Evolutionary conservation across 768 basidiomycete genomes (phyloP).

Genomic region (Tylopilus rubrobrunneus): DNA sequence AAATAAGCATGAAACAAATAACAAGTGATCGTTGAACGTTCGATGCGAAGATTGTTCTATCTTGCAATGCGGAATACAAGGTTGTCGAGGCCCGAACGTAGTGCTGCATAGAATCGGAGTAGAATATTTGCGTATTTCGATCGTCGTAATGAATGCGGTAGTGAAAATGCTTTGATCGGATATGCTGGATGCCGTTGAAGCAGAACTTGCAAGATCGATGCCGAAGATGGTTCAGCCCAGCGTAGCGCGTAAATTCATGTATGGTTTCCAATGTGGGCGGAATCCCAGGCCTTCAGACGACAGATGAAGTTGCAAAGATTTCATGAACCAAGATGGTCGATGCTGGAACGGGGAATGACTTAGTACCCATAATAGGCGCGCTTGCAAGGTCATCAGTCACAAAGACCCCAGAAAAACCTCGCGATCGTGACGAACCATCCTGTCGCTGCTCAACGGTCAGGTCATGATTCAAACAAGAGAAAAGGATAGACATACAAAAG

Average conservation of each 20-base stretch:
- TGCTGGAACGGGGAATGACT: slow-evolving; percentile 18
- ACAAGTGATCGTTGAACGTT: slow-evolving; percentile 27
- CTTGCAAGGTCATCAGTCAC: slow-evolving; percentile 30
- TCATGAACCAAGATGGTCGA: slow-evolving; percentile 28
- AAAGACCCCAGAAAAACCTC: not conserved
- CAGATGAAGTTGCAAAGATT: slow-evolving; percentile 25
- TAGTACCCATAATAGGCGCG: slow-evolving; percentile 64
- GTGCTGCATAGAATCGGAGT: slow-evolving; percentile 20
- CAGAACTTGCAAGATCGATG: slow-evolving; percentile 30
- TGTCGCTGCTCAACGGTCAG: slow-evolving; percentile 40
- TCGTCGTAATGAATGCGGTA: slow-evolving; percentile 22
- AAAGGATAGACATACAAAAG: slow-evolving; percentile 50
- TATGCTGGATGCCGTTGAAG: slow-evolving; percentile 13
- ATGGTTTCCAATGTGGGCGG: slow-evolving; percentile 21
- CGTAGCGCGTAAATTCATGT: slow-evolving; percentile 22
- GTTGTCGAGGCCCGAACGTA: slow-evolving; percentile 14
- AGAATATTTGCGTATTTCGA: slow-evolving; percentile 25
- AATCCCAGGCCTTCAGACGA: slow-evolving; percentile 13
- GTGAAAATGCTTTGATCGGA: slow-evolving; percentile 23
- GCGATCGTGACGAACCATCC: slow-evolving; percentile 42
- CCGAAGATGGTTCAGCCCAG: slow-evolving; percentile 24
- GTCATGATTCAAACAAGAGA: not conserved
- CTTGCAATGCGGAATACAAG: slow-evolving; percentile 21
- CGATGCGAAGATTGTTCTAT: slow-evolving; percentile 33
- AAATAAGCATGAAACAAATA: slow-evolving; percentile 35